Conservation (phyloP, 2,329 filamentous ascomycete genomes). For the Conoideocrella luteorostrata region DNA sequence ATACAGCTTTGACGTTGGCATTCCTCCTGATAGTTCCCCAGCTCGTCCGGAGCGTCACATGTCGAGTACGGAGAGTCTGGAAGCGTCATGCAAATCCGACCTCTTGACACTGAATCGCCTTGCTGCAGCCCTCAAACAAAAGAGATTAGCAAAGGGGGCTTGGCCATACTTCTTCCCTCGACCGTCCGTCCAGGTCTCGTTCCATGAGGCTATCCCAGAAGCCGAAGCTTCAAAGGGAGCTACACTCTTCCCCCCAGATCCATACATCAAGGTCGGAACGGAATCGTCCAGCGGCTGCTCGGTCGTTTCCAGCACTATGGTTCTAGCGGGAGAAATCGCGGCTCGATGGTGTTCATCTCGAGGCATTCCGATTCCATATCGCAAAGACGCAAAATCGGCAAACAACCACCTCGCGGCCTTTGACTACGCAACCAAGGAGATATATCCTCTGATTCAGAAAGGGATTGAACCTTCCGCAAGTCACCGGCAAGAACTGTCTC, state of each 20-base stretch:
- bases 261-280: constrained; percentile 38
- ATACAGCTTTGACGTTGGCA: constrained; percentile 24
- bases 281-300: constrained; percentile 24
- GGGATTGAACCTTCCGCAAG: constrained; percentile 26
- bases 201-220: constrained; percentile 26
- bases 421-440: constrained; percentile 25
- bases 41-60: constrained; percentile 33
- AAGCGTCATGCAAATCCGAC: constrained; percentile 35
- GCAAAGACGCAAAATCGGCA: constrained; percentile 37
- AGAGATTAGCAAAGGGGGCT: constrained; percentile 40
- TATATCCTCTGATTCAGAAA: constrained; percentile 26
- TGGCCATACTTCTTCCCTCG: constrained; percentile 40
- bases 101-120: constrained; percentile 42
- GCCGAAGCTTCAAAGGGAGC: constrained; percentile 7
- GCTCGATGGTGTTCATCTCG: constrained; percentile 55
- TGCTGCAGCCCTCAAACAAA: constrained; percentile 36
- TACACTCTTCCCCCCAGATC: constrained; percentile 36
- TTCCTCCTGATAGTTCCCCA: constrained; percentile 12
- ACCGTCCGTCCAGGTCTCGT: constrained; percentile 36
- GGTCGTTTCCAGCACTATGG: constrained; percentile 43
- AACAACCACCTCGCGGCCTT: constrained; percentile 30
- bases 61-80: constrained; percentile 35
- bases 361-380: constrained; percentile 54
- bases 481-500: constrained; percentile 22
- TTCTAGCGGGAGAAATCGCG: constrained; percentile 54